A percentile compares a stretch with the other conserved stretches of the same genome.
phyloP scores from a whole-genome alignment of 192 early-diverging fungal species.

The Backusella luteola region DNA sequence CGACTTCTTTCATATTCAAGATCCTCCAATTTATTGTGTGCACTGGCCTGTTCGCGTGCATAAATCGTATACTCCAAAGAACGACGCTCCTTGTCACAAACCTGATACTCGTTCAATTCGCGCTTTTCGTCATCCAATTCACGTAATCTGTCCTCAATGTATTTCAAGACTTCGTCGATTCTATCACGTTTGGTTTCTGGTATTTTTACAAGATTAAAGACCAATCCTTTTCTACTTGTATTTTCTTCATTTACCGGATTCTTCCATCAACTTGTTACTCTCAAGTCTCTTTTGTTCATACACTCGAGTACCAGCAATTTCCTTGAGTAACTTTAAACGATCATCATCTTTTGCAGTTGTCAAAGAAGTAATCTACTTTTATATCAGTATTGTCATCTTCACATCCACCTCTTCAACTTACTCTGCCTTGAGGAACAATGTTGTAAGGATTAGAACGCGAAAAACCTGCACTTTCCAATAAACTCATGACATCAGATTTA shows the following conservation, averaged over 20 bases:
- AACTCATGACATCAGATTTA: slow-evolving; percentile 88
- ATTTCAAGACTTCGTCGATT: slow-evolving; percentile 84
- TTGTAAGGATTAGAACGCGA: slow-evolving; percentile 98
- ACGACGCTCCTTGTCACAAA: slow-evolving; percentile 80
- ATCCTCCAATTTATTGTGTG: slow-evolving; percentile 75
- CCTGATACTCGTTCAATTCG: slow-evolving; percentile 87
- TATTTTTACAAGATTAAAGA: background rate
- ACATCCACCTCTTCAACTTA: slow-evolving; percentile 34
- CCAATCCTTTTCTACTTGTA: no score
- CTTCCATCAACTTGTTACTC: slow-evolving; percentile 90
- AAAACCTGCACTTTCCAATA: slow-evolving; percentile 95
- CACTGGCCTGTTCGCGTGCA: slow-evolving; percentile 81
- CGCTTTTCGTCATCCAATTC: slow-evolving; percentile 95
- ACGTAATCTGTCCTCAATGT: slow-evolving; percentile 84
- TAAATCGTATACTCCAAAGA: slow-evolving; percentile 94
- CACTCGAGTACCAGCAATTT: slow-evolving; percentile 96
- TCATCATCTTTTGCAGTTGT: slow-evolving; percentile 94
- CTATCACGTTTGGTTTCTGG: slow-evolving; percentile 79
- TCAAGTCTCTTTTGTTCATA: slow-evolving; percentile 91
- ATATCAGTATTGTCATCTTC: no score
- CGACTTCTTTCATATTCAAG: slow-evolving; percentile 47
- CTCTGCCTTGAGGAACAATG: slow-evolving; percentile 96
- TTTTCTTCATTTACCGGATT: slow-evolving; percentile 60
- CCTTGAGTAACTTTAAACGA: slow-evolving; percentile 87
- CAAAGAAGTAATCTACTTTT: slow-evolving; percentile 75